Evolutionary conservation across 2,329 filamentous ascomycete genomes (phyloP).

Genomic region (Colletotrichum sp.): DNA sequence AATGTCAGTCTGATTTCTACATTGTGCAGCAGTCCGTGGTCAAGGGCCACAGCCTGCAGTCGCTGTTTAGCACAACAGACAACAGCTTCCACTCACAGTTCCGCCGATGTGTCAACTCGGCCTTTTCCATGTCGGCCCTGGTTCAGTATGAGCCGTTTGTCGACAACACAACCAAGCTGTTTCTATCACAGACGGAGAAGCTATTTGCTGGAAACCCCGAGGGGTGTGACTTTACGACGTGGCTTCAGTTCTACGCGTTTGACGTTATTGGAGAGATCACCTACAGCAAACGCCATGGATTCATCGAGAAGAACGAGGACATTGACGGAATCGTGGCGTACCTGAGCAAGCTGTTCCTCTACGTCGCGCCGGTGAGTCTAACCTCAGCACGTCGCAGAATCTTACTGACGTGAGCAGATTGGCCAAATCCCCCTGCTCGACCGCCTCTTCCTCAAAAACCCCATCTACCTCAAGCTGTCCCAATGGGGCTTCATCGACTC

Average conservation of each 20-base stretch:
- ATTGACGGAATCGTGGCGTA: conserved; percentile 76
- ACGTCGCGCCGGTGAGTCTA: conserved; percentile 68
- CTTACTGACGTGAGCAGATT: conserved; percentile 47
- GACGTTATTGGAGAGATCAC: conserved; percentile 82
- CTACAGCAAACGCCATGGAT: conserved; percentile 77
- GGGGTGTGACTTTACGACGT: conserved; percentile 69
- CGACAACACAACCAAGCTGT: conserved; percentile 74
- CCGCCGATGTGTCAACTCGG: conserved; percentile 75
- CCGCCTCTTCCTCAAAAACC: conserved; percentile 74
- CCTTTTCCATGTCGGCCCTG: conserved; percentile 78
- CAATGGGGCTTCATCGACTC: conserved; percentile 70
- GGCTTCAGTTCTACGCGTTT: conserved; percentile 83
- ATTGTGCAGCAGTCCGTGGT: conserved; percentile 77
- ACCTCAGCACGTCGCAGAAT: not conserved
- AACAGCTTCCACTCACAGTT: conserved; percentile 79
- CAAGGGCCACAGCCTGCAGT: conserved; percentile 70
- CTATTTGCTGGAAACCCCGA: conserved; percentile 51
- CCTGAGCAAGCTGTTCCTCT: conserved; percentile 68
- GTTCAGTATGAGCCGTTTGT: conserved; percentile 83
- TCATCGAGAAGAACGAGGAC: conserved; percentile 76
- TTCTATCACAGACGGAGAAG: conserved; percentile 66
- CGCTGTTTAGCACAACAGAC: conserved; percentile 78
- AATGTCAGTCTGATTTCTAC: conserved; percentile 75
- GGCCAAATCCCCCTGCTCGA: conserved; percentile 80
- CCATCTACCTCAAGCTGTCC: conserved; percentile 70